Conservation (phyloP, 1,284 basidiomycete species). For the Wolfiporia cocos region DNA sequence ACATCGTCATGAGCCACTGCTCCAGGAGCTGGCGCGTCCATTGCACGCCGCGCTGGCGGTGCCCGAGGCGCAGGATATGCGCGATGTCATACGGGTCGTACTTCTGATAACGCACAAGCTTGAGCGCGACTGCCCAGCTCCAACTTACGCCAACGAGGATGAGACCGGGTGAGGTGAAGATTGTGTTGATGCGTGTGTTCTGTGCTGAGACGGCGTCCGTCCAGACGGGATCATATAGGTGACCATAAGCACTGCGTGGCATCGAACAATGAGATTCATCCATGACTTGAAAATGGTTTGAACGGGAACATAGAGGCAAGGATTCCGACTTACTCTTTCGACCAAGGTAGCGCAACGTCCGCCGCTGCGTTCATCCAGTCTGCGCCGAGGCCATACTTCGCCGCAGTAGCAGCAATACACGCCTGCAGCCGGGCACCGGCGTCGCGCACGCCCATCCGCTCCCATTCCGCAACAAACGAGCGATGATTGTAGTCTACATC, state of each 20-base stretch:
- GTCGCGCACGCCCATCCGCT: conserved; percentile 37
- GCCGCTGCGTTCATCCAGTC: conserved; percentile 74
- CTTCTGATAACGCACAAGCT: conserved; percentile 59
- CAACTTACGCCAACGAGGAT: conserved; percentile 54
- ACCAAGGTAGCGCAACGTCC: conserved; percentile 59
- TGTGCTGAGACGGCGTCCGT: conserved; percentile 39
- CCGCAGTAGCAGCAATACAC: conserved; percentile 53
- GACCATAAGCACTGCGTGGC: conserved; percentile 29
- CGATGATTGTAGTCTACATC: conserved; percentile 62
- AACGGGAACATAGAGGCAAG: no score
- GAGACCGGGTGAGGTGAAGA: conserved; percentile 50
- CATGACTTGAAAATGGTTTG: no score
- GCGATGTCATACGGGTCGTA: conserved; percentile 35
- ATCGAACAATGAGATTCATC: not conserved
- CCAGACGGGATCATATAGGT: conserved; percentile 53
- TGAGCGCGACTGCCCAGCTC: conserved; percentile 63
- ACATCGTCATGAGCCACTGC: conserved; percentile 43
- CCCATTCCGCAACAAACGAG: conserved; percentile 50
- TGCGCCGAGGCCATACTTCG: conserved; percentile 40
- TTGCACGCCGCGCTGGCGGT: conserved; percentile 37
- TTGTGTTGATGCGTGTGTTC: conserved; percentile 47
- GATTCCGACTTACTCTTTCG: conserved; percentile 47
- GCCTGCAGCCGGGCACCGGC: conserved; percentile 43
- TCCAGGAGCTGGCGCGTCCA: conserved; percentile 52
- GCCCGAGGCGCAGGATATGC: conserved; percentile 43